A percentile compares a stretch with the other conserved stretches of the same genome.
Conservation (phyloP, 2,329 filamentous ascomycete genomes). For the Bipolaris victoriae region DNA sequence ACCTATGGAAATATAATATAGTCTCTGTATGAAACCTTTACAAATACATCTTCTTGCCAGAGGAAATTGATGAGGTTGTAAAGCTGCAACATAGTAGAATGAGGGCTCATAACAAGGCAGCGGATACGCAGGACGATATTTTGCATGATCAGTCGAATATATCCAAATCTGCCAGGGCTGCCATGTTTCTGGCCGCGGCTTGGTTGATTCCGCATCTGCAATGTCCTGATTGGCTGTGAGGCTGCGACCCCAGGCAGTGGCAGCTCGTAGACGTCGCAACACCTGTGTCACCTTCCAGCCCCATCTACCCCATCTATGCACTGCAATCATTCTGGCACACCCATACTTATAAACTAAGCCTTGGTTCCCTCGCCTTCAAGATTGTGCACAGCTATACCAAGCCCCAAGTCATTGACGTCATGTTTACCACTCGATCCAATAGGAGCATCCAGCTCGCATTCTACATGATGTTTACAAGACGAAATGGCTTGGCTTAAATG, state of each 20-base stretch:
- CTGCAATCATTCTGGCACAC: neutral
- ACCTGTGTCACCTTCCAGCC: neutral
- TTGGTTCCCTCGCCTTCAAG: neutral
- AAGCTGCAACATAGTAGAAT: neutral
- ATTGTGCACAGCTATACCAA: conserved; percentile 5
- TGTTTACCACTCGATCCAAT: conserved; percentile 11
- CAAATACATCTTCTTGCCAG: too few relatives aligned
- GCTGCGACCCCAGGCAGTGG: neutral
- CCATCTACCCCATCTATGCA: neutral
- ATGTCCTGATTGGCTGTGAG: conserved; percentile 5
- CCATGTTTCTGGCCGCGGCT: neutral
- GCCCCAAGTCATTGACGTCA: conserved; percentile 18
- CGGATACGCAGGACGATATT: neutral
- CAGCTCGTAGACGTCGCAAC: neutral
- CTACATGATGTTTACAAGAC: conserved; percentile 1
- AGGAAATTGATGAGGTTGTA: neutral
- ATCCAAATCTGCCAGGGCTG: neutral
- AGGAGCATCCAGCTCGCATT: conserved; percentile 4
- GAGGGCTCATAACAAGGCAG: neutral
- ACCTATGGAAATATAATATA: too few relatives aligned
- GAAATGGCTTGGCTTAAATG: neutral
- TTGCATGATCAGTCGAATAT: too few relatives aligned
- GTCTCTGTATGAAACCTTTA: too few relatives aligned
- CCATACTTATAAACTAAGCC: neutral
- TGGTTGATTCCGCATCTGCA: neutral